These are phyloP conservation scores for Magnolia kwangsiensis DNA, from an alignment of 164 flowering plant species.

Conservation along the genomic window DNA sequence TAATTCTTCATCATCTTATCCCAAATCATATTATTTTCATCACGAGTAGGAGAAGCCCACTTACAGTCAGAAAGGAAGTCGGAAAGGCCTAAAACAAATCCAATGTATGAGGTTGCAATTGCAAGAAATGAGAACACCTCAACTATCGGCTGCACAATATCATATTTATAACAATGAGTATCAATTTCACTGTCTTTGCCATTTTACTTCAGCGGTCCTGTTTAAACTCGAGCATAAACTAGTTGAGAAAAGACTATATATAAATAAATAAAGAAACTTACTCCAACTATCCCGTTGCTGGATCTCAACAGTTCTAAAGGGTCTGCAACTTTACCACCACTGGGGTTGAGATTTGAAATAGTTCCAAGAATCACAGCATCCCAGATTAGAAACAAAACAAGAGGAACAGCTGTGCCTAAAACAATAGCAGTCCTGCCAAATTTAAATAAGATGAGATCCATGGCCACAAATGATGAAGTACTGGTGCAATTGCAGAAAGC, in stretches of 20 bases:
- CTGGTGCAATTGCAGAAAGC: neutral
- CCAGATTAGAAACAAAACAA: constrained; percentile 82
- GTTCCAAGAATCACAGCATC: constrained; percentile 86
- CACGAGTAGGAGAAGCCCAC: constrained; percentile 19
- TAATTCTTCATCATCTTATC: neutral
- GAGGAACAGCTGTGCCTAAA: constrained; percentile 87
- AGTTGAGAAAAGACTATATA: neutral
- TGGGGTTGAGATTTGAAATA: constrained; percentile 38
- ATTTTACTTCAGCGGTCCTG: neutral
- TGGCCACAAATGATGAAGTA: neutral
- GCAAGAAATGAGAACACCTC: constrained; percentile 84
- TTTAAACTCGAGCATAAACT: neutral
- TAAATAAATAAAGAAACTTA: constrained; percentile 28
- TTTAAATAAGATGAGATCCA: neutral
- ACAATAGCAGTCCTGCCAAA: constrained; percentile 78
- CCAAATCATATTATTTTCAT: neutral
- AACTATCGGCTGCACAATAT: constrained; percentile 71
- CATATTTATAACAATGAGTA: neutral
- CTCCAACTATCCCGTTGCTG: constrained; percentile 71
- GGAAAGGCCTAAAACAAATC: constrained; percentile 87
- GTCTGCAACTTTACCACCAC: constrained; percentile 42
- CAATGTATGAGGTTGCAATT: constrained; percentile 88
- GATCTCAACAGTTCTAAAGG: constrained; percentile 73
- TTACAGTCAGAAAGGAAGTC: constrained; percentile 94
- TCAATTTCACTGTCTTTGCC: neutral